Evolutionary conservation across 768 basidiomycete species (phyloP), one percentile per base, ranked within the genome.

Genomic region (Amanita muscaria): DNA sequence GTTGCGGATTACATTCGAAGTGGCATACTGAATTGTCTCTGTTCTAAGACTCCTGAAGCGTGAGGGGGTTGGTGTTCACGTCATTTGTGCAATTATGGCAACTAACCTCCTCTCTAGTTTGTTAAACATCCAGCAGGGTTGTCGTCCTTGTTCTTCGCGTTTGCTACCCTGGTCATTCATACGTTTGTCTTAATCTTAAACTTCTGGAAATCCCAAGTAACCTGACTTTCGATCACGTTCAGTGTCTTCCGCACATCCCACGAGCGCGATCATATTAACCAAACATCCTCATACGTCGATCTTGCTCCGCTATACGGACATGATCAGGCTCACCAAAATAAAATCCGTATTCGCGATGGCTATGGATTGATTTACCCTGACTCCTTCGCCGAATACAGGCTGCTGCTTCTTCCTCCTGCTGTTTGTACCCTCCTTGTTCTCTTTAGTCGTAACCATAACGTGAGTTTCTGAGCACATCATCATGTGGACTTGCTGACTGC

Each of bases 381-480:
- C 46, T 67, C 72, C 0, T 91, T 90, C 55, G 77, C 85, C 0
- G 89, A 91, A 56, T 81, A 88, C 49, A 68, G 88, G 30, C 64
- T 91, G 4, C 65, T 88, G 16, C 67, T 87, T 6, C 75, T 90
- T n/a, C 88, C 88, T 1, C 88, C 88, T 0, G 79, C 78, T 1
- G 77, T 80, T 41, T 78, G 81, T 47, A 77, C 72, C 3, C 58
- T 90, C n/a, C 70, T 91, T 16, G 73, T 90, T n/a, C 58, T 88
- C n/a, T 91, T 90, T 71, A 87, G 72, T 56, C 74, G 88, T n/a
- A 91, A 91, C 49, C 88, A 91, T 56, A 91, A 88, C 54, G 88
- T 88, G 51, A 50, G 80, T 18, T 62, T 10, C 14, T 4, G 31
- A 18, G 16, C 3, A 24, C 43, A 32, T 40, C 42, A 2, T 34